Evolutionary conservation across 805 yeast genomes (phyloP).

Genomic region (Candida krabiensis): DNA sequence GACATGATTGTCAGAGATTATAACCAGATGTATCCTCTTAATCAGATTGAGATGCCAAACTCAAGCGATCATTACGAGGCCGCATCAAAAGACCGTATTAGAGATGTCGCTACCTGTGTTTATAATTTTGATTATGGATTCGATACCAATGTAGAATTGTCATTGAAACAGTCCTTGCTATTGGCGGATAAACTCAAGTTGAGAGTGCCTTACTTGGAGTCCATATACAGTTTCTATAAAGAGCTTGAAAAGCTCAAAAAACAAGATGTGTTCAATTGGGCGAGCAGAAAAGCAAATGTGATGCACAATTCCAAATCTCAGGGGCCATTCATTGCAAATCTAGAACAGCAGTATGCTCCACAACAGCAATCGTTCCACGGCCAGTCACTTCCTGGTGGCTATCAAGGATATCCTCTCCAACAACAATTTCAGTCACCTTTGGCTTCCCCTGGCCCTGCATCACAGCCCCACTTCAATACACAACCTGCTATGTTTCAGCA

Average conservation of each 20-base stretch:
- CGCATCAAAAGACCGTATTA: conserved; percentile 6
- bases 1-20: conserved; percentile 21
- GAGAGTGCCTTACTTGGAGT: conserved; percentile 23
- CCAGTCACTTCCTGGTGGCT: not conserved
- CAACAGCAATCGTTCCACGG: not conserved
- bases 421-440: conserved; percentile 5
- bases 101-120: conserved; percentile 18
- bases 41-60: conserved; percentile 12
- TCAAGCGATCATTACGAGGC: conserved; percentile 4
- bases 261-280: conserved; percentile 23
- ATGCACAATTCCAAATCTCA: conserved; percentile 1
- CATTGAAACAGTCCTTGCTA: conserved; percentile 20
- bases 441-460: not conserved
- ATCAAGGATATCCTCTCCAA: conserved; percentile 7
- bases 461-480: conserved; percentile 2
- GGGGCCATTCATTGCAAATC: not conserved
- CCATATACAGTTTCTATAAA: conserved; percentile 21
- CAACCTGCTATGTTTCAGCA: conserved; percentile 8
- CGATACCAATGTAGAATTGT: conserved; percentile 17
- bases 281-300: conserved; percentile 4
- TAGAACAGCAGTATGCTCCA: not conserved
- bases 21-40: conserved; percentile 22
- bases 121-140: conserved; percentile 22
- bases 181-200: conserved; percentile 14
- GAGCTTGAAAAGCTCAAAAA: conserved; percentile 18